phyloP scores from a whole-genome alignment of 2,329 filamentous ascomycete genomes.

The Zalaria sp. region DNA sequence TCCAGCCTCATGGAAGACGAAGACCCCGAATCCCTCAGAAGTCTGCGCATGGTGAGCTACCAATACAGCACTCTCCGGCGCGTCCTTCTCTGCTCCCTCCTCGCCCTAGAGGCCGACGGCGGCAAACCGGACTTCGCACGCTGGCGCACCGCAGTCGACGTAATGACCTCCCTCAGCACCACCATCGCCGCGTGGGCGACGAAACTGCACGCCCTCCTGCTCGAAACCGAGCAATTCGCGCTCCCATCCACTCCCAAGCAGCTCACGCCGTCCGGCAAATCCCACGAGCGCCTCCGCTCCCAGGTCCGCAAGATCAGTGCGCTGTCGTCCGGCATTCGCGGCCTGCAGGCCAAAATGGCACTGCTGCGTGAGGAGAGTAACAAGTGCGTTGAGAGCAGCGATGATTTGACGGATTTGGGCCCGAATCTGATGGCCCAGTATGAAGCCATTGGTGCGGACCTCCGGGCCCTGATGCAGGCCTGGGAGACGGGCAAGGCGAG shows the following conservation, averaged over 20 bases:
- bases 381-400: constrained; percentile 57
- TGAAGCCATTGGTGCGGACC: constrained; percentile 81
- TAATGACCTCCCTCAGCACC: constrained; percentile 51
- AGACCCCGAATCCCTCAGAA: constrained; percentile 64
- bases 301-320: constrained; percentile 81
- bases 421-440: constrained; percentile 75
- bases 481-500: constrained; percentile 58
- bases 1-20: constrained; percentile 50
- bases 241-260: constrained; percentile 37
- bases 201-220: constrained; percentile 54
- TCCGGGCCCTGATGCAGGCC: constrained; percentile 43
- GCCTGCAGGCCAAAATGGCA: constrained; percentile 88
- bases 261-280: constrained; percentile 34
- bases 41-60: constrained; percentile 50
- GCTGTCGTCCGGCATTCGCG: constrained; percentile 78
- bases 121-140: constrained; percentile 61
- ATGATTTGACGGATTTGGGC: constrained; percentile 48
- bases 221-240: constrained; percentile 55
- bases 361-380: constrained; percentile 83
- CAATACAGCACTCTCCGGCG: constrained; percentile 70
- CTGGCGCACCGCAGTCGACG: constrained; percentile 66
- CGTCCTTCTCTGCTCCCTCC: constrained; percentile 73
- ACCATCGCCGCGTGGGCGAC: constrained; percentile 49
- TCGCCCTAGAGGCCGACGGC: constrained; percentile 73
- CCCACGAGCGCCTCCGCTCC: constrained; percentile 65